Percentiles rank a stretch among this genome's conserved stretches.
phyloP scores from a whole-genome alignment of 345 rosid species.

The Angophora floribunda region DNA sequence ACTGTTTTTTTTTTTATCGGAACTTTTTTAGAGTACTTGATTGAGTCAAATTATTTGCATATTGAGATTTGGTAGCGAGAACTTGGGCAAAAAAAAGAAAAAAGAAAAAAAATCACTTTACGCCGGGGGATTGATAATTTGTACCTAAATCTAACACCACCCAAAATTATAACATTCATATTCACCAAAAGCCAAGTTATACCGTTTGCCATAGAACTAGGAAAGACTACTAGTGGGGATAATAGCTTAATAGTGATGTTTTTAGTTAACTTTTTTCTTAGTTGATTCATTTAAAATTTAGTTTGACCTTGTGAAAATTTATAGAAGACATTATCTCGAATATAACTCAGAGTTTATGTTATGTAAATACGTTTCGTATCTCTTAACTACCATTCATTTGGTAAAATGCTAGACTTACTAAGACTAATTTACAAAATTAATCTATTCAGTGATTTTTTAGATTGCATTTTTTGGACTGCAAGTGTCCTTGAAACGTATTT shows the following conservation, averaged over 20 bases:
- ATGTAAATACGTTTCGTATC: not conserved
- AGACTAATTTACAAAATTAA: rapidly evolving
- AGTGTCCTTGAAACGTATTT: not conserved
- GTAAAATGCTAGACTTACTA: not conserved
- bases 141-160: not conserved
- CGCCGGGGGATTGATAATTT: not conserved
- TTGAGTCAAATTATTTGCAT: not conserved
- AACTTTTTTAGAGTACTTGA: not conserved
- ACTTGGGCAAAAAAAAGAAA: not conserved
- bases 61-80: not conserved
- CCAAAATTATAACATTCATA: not conserved
- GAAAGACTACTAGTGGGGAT: not conserved
- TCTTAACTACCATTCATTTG: not conserved
- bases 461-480: not conserved
- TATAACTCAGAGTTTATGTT: not conserved
- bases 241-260: not conserved
- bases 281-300: not conserved
- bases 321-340: not conserved
- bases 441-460: not conserved
- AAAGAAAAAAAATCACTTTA: not conserved
- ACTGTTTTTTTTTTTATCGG: too few relatives aligned
- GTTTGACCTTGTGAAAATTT: not conserved
- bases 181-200: not conserved
- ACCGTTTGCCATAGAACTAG: not conserved
- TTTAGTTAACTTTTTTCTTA: not conserved